Percentiles rank a stretch among this genome's conserved stretches.
Conservation (phyloP, 2,329 filamentous ascomycete genomes). For the Phaeosphaeriaceae sp. region DNA sequence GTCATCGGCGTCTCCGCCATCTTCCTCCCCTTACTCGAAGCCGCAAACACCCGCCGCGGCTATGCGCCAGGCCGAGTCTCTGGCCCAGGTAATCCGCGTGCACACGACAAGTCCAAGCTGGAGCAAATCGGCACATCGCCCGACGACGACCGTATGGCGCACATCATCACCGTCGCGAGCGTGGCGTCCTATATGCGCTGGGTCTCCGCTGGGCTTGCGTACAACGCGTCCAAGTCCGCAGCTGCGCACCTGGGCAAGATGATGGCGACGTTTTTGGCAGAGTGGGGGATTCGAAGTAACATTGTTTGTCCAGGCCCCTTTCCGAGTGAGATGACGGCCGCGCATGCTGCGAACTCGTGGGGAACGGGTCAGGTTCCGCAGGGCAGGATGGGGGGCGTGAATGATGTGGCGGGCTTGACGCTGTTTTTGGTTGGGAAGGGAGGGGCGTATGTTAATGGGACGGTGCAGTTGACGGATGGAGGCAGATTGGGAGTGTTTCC, state of each 20-base stretch:
- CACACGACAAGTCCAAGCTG: constrained; percentile 28
- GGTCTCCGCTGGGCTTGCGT: constrained; percentile 48
- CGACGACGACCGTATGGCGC: constrained; percentile 50
- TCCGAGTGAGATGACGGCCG: constrained; percentile 54
- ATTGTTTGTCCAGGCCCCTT: constrained; percentile 54
- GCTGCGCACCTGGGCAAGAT: constrained; percentile 56
- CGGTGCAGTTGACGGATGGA: constrained; percentile 57
- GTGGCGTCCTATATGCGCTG: constrained; percentile 51
- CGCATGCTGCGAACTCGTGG: constrained; percentile 31
- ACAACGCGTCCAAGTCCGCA: constrained; percentile 54
- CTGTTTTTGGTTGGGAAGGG: constrained; percentile 60
- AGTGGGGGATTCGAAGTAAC: constrained; percentile 56
- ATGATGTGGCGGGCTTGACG: constrained; percentile 59
- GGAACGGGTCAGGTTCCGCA: constrained; percentile 46
- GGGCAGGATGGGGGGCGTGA: constrained; percentile 49
- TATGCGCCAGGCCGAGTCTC: constrained; percentile 44
- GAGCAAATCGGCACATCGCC: constrained; percentile 26
- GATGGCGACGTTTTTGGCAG: constrained; percentile 50
- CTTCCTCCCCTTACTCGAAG: constrained; percentile 55
- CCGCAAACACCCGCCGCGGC: constrained; percentile 52
- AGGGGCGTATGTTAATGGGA: constrained; percentile 63
- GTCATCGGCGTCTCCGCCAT: constrained; percentile 54
- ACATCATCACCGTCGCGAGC: constrained; percentile 55
- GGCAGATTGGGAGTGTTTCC: constrained; percentile 49
- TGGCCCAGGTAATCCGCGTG: constrained; percentile 31